Evolutionary conservation across 2,329 filamentous ascomycete genomes (phyloP).

Genomic region (Incumbomyces delicatus): DNA sequence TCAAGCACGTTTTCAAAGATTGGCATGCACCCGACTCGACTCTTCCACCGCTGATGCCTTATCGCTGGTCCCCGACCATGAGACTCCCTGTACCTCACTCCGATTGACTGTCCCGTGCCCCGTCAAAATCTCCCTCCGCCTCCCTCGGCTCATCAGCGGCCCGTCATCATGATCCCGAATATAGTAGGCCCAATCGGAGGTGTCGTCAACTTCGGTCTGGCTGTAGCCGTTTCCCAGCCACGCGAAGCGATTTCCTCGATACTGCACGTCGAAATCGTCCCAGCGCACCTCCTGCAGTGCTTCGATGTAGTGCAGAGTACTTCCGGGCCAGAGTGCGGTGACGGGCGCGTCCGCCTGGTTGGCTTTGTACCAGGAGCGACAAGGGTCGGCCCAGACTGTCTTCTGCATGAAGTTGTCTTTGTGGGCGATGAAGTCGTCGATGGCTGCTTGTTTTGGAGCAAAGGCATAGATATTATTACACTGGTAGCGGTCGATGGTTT

Average conservation of each 20-base stretch:
- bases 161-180: constrained; percentile 12
- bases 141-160: neutral
- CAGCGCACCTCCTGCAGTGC: constrained; percentile 27
- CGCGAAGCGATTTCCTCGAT: constrained; percentile 29
- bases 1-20: too few relatives aligned
- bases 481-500: constrained; percentile 15
- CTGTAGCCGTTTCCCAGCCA: constrained; percentile 39
- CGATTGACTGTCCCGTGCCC: neutral
- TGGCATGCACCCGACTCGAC: too few relatives aligned
- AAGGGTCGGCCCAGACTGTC: constrained; percentile 11
- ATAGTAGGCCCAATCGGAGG: constrained; percentile 33
- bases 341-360: constrained; percentile 15
- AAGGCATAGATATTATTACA: constrained; percentile 10
- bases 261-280: constrained; percentile 32
- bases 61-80: too few relatives aligned
- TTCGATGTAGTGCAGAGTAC: constrained; percentile 28
- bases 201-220: constrained; percentile 27
- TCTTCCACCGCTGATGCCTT: too few relatives aligned
- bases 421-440: constrained; percentile 13
- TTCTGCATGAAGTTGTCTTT: constrained; percentile 11
- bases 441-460: constrained; percentile 7
- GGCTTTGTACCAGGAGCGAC: constrained; percentile 15
- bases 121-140: neutral
- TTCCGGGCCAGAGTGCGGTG: constrained; percentile 17
- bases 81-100: too few relatives aligned